Evolutionary conservation across 2,329 filamentous ascomycete species (phyloP).

Genomic region (Trichophyton mentagrophytes): DNA sequence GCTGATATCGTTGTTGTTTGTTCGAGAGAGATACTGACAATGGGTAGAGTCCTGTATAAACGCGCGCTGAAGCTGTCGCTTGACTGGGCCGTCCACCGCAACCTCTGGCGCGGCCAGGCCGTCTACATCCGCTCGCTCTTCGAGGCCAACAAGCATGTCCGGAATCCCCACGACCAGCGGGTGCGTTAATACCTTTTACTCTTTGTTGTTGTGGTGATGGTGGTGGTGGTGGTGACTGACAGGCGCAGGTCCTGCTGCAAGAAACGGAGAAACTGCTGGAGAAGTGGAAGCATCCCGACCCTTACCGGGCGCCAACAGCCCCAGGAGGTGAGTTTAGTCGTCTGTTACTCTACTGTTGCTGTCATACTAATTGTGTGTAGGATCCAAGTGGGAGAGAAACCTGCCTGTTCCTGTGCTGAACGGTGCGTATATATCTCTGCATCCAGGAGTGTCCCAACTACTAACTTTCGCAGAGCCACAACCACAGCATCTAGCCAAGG

Average conservation of each 20-base stretch:
- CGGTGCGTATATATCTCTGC: constrained; percentile 44
- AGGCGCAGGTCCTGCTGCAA: constrained; percentile 57
- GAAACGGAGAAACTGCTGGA: constrained; percentile 82
- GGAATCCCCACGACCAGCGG: constrained; percentile 72
- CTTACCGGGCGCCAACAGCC: constrained; percentile 76
- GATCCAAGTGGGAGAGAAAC: constrained; percentile 94
- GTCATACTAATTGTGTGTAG: constrained; percentile 33
- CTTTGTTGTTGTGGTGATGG: neutral
- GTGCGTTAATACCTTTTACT: constrained; percentile 37
- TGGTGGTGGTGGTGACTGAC: constrained; percentile 3
- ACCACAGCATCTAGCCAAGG: constrained; percentile 12
- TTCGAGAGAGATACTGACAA: neutral
- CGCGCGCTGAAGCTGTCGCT: constrained; percentile 84
- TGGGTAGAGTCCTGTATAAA: constrained; percentile 61
- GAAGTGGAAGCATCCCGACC: constrained; percentile 96
- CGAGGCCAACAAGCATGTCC: constrained; percentile 78
- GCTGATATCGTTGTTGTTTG: neutral
- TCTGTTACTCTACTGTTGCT: neutral
- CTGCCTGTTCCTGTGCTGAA: constrained; percentile 65
- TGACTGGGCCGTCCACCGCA: constrained; percentile 87
- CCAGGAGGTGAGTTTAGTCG: constrained; percentile 61
- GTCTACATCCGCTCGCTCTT: constrained; percentile 92
- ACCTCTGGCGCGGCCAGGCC: constrained; percentile 90
- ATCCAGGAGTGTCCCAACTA: neutral
- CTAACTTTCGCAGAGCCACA: constrained; percentile 17